phyloP scores from a whole-genome alignment of 2,329 filamentous ascomycete genomes.

The Plenodomus lindquistii region DNA sequence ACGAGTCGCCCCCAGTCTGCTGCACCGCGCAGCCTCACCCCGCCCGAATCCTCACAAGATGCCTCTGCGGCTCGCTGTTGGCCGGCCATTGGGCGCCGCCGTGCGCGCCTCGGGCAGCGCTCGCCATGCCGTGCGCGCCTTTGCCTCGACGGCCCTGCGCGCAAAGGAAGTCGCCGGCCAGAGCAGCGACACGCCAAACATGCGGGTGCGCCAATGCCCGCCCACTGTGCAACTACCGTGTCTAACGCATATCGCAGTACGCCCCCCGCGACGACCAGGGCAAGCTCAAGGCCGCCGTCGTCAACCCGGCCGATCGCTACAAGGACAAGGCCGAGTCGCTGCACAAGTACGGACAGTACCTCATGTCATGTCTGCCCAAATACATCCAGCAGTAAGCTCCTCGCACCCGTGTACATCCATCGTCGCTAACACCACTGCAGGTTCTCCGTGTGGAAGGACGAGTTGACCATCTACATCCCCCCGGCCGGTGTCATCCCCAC shows the following conservation, averaged over 20 bases:
- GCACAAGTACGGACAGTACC: constrained; percentile 93
- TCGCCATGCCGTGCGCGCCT: constrained; percentile 43
- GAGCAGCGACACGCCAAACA: constrained; percentile 50
- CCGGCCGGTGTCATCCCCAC: constrained; percentile 87
- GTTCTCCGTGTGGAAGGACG: constrained; percentile 99
- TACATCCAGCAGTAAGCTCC: constrained; percentile 82
- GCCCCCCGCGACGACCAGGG: constrained; percentile 48
- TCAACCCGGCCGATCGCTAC: constrained; percentile 94
- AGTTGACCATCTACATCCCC: constrained; percentile 90
- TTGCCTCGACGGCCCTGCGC: constrained; percentile 48
- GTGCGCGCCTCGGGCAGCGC: constrained; percentile 42
- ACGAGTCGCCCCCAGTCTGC: constrained; percentile 20
- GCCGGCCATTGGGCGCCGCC: constrained; percentile 44
- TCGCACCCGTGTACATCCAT: background rate
- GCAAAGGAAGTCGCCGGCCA: constrained; percentile 51
- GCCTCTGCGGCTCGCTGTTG: constrained; percentile 47
- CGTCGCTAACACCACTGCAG: constrained; percentile 23
- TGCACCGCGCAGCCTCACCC: constrained; percentile 30
- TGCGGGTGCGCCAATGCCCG: constrained; percentile 44
- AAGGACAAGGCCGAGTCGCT: constrained; percentile 82
- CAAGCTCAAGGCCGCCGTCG: constrained; percentile 73
- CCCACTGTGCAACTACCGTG: too few species aligned
- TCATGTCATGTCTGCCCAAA: constrained; percentile 96
- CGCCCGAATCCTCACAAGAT: constrained; percentile 34
- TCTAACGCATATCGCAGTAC: constrained; percentile 40